Evolutionary conservation across 495 filamentous ascomycete species (phyloP).

Genomic region (Endocarpon pusillum): DNA sequence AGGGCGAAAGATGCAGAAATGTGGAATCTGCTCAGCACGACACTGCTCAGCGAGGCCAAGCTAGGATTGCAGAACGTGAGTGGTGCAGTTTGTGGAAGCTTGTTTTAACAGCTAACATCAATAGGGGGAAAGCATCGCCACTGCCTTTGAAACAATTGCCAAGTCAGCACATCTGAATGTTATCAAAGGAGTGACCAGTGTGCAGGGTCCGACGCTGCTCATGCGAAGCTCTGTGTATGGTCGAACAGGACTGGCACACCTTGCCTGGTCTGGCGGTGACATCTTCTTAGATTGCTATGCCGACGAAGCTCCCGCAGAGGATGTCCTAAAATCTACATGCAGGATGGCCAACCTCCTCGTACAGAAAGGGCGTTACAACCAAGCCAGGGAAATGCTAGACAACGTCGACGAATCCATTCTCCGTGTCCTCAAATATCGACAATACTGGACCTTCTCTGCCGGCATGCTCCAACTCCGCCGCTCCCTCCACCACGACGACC

Average conservation of each 20-base stretch:
- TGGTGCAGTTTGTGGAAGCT: background rate
- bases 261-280: constrained; percentile 53
- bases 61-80: constrained; percentile 46
- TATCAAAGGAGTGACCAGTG: constrained; percentile 51
- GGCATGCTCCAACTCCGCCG: constrained; percentile 54
- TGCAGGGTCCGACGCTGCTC: constrained; percentile 55
- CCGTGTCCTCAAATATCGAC: constrained; percentile 60
- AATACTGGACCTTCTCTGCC: constrained; percentile 61
- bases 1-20: constrained; percentile 81
- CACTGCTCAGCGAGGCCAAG: constrained; percentile 75
- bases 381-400: constrained; percentile 50
- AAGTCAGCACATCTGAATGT: constrained; percentile 71
- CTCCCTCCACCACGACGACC: constrained; percentile 50
- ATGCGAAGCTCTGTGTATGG: constrained; percentile 58
- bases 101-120: constrained; percentile 7
- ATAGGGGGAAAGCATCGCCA: constrained; percentile 64
- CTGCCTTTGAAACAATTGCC: constrained; percentile 59
- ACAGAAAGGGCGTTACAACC: constrained; percentile 53
- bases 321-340: constrained; percentile 52
- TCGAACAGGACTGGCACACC: constrained; percentile 44
- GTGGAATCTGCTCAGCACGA: constrained; percentile 73
- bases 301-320: constrained; percentile 48
- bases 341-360: constrained; percentile 34
- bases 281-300: constrained; percentile 62
- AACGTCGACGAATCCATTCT: constrained; percentile 45